These are phyloP conservation scores for Kwoniella botswanensis DNA, from an alignment of 768 basidiomycete species.

Conservation along the genomic window DNA sequence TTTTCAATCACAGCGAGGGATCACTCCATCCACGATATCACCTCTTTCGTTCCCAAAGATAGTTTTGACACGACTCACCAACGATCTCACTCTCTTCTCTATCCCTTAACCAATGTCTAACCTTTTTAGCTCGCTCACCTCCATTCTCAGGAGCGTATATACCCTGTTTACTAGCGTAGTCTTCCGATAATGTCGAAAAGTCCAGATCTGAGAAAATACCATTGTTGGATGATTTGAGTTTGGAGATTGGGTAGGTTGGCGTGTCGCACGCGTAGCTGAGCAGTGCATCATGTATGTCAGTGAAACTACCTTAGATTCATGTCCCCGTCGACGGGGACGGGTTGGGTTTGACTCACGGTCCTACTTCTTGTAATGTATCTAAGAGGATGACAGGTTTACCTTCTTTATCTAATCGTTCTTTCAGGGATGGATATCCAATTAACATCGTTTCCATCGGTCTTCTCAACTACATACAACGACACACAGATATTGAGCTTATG, in stretches of 20 bases:
- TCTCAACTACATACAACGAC: constrained; percentile 28
- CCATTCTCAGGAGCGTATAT: constrained; percentile 39
- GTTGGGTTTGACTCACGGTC: constrained; percentile 28
- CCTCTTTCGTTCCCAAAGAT: not conserved
- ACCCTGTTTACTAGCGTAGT: constrained; percentile 53
- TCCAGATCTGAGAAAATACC: constrained; percentile 53
- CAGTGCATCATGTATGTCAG: not conserved
- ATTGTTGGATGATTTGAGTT: constrained; percentile 27
- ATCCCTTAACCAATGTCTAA: constrained; percentile 51
- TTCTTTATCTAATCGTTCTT: constrained; percentile 33
- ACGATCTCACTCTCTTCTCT: constrained; percentile 55
- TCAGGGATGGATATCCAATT: constrained; percentile 43
- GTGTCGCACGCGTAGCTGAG: constrained; percentile 42
- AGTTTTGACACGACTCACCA: constrained; percentile 29
- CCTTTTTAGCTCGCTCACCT: constrained; percentile 35
- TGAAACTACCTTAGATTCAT: not conserved
- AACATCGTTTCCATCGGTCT: constrained; percentile 54
- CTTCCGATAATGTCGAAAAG: constrained; percentile 42
- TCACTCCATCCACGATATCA: too few relatives aligned
- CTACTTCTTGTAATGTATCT: constrained; percentile 54
- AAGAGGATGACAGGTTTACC: constrained; percentile 51
- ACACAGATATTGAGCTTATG: not conserved
- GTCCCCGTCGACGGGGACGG: constrained; percentile 4
- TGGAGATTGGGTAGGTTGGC: constrained; percentile 32
- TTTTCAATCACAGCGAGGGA: too few relatives aligned